These are phyloP conservation scores for Stevia rebaudiana DNA, from an alignment of 140 eudicot genomes.

Conservation along the genomic window DNA sequence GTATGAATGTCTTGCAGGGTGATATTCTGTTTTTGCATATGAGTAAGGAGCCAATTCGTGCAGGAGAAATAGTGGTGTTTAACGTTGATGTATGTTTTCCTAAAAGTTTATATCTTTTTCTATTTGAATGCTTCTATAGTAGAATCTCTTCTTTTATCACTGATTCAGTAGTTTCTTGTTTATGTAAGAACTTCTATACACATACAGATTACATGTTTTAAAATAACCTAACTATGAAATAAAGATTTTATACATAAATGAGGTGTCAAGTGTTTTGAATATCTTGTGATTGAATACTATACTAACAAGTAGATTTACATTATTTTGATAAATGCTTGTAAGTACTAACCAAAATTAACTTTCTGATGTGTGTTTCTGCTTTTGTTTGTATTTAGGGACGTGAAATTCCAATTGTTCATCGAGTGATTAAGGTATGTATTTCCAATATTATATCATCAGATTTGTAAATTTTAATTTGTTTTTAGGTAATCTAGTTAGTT, in stretches of 20 bases:
- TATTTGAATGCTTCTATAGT: background rate
- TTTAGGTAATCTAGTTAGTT: background rate
- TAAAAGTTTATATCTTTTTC: background rate
- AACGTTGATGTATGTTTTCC: conserved; percentile 73
- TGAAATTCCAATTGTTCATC: conserved; percentile 91
- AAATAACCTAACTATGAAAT: background rate
- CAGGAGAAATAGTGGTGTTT: conserved; percentile 94
- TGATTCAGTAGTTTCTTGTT: background rate
- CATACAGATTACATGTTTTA: background rate
- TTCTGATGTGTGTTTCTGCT: conserved; percentile 13
- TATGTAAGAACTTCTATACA: conserved; percentile 8
- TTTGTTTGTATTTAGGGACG: conserved; percentile 53
- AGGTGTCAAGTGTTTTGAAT: conserved; percentile 2
- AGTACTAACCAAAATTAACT: background rate
- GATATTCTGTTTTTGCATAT: conserved; percentile 86
- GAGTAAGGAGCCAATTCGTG: conserved; percentile 90
- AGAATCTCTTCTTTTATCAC: background rate
- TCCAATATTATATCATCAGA: background rate
- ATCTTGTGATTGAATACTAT: background rate
- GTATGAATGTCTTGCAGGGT: conserved; percentile 54
- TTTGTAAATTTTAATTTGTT: background rate
- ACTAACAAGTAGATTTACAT: background rate
- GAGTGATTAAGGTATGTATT: conserved; percentile 72
- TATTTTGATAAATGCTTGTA: background rate
- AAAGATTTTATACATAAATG: background rate